Percentiles rank a stretch among this genome's conserved stretches.
These are phyloP conservation scores for Aureobasidium vineae DNA, from an alignment of 2,329 filamentous ascomycete species.

Conservation along the genomic window DNA sequence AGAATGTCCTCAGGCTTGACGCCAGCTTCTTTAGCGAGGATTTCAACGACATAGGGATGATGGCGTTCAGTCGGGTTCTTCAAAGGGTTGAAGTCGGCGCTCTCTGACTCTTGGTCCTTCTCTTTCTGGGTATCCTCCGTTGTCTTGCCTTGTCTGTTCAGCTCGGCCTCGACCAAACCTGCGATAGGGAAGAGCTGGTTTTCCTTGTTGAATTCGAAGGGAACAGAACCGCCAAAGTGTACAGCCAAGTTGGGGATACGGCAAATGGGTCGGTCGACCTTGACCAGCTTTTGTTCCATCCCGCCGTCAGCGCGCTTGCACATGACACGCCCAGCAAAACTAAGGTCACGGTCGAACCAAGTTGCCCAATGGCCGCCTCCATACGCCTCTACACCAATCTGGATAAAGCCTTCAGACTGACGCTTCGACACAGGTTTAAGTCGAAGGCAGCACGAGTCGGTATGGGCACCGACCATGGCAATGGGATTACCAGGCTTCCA, in stretches of 20 bases:
- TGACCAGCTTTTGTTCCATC: conserved; percentile 81
- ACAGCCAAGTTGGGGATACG: conserved; percentile 92
- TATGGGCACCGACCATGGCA: conserved; percentile 91
- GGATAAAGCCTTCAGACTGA: conserved; percentile 78
- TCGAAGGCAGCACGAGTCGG: conserved; percentile 87
- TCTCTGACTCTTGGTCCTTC: conserved; percentile 39
- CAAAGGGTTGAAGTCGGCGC: conserved; percentile 67
- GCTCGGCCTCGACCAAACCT: conserved; percentile 79
- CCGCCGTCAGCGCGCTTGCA: conserved; percentile 68
- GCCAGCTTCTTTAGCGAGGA: conserved; percentile 77
- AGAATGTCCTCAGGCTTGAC: conserved; percentile 69
- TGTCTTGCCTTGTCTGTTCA: conserved; percentile 68
- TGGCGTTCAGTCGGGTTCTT: conserved; percentile 77
- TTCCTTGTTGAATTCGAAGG: conserved; percentile 95
- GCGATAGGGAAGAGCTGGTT: conserved; percentile 92
- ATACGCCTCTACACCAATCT: conserved; percentile 95
- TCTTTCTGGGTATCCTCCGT: conserved; percentile 50
- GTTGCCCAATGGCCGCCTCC: conserved; percentile 97
- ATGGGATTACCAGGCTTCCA: conserved; percentile 92
- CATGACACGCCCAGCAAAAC: conserved; percentile 84
- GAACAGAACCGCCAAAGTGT: conserved; percentile 81
- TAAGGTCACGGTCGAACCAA: conserved; percentile 94
- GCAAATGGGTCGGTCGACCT: conserved; percentile 85
- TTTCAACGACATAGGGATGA: conserved; percentile 79
- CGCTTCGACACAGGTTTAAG: conserved; percentile 95